A percentile compares a stretch with the other conserved stretches of the same genome.
These are phyloP conservation scores for Dichotomopilus funicola DNA, from an alignment of 2,329 filamentous ascomycete species.

Conservation along the genomic window DNA sequence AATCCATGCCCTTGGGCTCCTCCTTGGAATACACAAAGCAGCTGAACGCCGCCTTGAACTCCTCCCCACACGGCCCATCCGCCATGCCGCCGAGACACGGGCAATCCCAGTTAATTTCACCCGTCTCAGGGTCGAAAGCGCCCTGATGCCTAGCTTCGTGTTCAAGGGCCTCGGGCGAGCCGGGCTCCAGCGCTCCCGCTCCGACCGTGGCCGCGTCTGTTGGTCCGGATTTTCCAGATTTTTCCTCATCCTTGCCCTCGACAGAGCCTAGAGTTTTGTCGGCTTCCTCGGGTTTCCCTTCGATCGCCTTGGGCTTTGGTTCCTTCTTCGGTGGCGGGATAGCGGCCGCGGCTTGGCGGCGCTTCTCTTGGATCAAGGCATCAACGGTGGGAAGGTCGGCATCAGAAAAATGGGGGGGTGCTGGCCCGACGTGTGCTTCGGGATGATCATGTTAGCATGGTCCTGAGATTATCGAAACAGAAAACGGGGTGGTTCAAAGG, in stretches of 20 bases:
- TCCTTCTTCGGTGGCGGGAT: slow-evolving; percentile 24
- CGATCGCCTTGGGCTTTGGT: slow-evolving; percentile 17
- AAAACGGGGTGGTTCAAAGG: too few species aligned
- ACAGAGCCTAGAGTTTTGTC: slow-evolving; percentile 6
- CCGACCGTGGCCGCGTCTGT: slow-evolving; percentile 12
- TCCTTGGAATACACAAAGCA: slow-evolving; percentile 95
- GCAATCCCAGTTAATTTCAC: slow-evolving; percentile 99
- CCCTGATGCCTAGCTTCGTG: slow-evolving; percentile 80
- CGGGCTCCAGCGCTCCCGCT: slow-evolving; percentile 13
- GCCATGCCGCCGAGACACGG: slow-evolving; percentile 97
- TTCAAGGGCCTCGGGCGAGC: slow-evolving; percentile 54
- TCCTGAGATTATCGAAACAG: too few species aligned
- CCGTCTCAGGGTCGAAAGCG: slow-evolving; percentile 96
- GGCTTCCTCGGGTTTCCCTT: slow-evolving; percentile 3
- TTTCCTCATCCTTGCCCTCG: too few species aligned
- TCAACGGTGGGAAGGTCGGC: slow-evolving; percentile 59
- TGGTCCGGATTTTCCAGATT: slow-evolving; percentile 19
- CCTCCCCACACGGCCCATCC: slow-evolving; percentile 85
- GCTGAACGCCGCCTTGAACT: slow-evolving; percentile 94
- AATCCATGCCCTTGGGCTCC: slow-evolving; percentile 96
- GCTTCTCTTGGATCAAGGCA: slow-evolving; percentile 59
- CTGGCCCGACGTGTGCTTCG: slow-evolving; percentile 30
- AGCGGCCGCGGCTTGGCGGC: slow-evolving; percentile 36
- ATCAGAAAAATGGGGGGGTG: slow-evolving; percentile 49
- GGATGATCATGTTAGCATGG: background rate